Conservation (phyloP, 345 rosid species). For the Brassica juncea region DNA sequence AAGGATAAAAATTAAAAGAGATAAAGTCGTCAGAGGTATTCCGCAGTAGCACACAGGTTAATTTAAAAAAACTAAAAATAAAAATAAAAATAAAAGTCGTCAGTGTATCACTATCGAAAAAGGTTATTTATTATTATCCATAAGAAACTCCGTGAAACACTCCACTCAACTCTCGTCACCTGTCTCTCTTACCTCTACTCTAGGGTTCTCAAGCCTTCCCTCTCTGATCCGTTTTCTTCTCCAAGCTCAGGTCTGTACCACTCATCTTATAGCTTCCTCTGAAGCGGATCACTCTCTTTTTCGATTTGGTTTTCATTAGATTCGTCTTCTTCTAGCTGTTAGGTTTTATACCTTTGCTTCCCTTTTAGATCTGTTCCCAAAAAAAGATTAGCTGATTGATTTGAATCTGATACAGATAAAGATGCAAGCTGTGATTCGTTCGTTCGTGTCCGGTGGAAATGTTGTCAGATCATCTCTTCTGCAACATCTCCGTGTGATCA, state of each 20-base stretch:
- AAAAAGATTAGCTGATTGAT: neutral
- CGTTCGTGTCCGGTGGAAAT: constrained; percentile 55
- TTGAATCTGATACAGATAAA: constrained; percentile 30
- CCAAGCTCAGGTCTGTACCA: constrained; percentile 31
- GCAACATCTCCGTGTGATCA: constrained; percentile 61
- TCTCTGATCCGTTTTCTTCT: constrained; percentile 19
- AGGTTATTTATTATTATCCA: constrained; percentile 22
- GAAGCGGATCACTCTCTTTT: neutral
- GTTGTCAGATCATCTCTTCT: constrained; percentile 53
- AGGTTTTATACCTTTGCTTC: neutral
- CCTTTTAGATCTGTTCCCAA: neutral
- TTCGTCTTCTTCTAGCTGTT: neutral
- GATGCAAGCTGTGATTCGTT: constrained; percentile 62
- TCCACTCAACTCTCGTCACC: constrained; percentile 36
- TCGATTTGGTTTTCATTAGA: constrained; percentile 5
- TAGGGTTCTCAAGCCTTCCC: constrained; percentile 24
- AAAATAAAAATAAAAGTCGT: neutral
- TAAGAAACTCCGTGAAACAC: constrained; percentile 25
- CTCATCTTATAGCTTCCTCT: constrained; percentile 3
- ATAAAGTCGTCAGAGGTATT: neutral
- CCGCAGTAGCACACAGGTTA: no score
- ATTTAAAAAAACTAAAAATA: no score
- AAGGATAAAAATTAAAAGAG: neutral
- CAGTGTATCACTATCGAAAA: constrained; percentile 25
- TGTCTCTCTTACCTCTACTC: constrained; percentile 28